phyloP scores from a whole-genome alignment of 2,329 filamentous ascomycete genomes.

The Arthrinium phaeospermum region DNA sequence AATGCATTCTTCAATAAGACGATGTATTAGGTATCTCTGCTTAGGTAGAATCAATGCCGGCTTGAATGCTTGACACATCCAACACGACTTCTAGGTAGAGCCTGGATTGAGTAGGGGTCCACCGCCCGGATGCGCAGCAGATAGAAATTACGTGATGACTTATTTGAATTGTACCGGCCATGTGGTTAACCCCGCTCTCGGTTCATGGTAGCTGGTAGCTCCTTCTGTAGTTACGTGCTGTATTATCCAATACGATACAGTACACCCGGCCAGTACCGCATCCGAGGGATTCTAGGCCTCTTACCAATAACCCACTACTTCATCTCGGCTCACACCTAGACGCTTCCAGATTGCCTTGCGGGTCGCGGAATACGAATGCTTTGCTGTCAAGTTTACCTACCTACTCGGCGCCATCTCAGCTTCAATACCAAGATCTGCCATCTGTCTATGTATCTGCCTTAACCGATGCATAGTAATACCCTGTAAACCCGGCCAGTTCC shows the following conservation, averaged over 20 bases:
- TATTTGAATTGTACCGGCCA: not conserved
- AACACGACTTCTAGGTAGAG: not conserved
- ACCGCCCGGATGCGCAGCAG: not conserved
- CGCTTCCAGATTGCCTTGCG: not conserved
- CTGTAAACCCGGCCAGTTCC: not conserved
- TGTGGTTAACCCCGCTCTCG: slow-evolving; percentile 11
- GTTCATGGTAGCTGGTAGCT: not conserved
- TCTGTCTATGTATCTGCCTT: not conserved
- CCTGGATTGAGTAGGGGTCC: not conserved
- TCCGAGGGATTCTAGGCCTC: not conserved
- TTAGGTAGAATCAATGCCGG: not conserved
- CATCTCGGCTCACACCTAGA: not conserved
- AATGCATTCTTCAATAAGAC: not conserved
- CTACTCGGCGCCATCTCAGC: not conserved
- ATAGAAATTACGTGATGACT: slow-evolving; percentile 9
- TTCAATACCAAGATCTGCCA: not conserved
- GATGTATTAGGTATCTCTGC: not conserved
- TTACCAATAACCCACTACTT: not conserved
- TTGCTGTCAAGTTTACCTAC: not conserved
- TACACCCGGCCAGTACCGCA: not conserved
- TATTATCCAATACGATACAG: not conserved
- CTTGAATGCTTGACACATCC: not conserved
- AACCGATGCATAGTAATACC: not conserved
- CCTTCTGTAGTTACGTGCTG: not conserved
- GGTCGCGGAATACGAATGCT: not conserved